Conservation (phyloP, 495 filamentous ascomycete species). For the Neurospora sp. region DNA sequence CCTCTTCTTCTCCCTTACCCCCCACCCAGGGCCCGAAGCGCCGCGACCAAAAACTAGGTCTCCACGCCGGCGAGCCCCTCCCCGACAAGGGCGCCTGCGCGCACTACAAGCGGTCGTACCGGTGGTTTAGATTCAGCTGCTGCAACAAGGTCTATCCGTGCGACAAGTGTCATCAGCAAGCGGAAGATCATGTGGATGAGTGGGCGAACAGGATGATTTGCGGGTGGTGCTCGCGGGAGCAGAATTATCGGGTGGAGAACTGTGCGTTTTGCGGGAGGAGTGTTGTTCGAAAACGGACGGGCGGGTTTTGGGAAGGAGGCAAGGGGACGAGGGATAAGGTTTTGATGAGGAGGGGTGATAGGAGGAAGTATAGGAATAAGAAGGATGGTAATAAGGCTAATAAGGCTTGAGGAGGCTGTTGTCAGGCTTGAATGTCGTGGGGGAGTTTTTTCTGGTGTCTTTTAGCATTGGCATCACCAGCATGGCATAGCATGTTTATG, state of each 20-base stretch:
- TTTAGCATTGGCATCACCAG: too few species aligned
- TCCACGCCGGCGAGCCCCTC: constrained; percentile 69
- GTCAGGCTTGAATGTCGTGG: too few species aligned
- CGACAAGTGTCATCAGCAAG: constrained; percentile 48
- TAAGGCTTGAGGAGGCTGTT: too few species aligned
- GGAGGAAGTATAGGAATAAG: constrained; percentile 51
- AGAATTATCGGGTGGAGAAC: constrained; percentile 70
- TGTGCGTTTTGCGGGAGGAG: constrained; percentile 67
- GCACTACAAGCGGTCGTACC: constrained; percentile 71
- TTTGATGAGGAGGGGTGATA: constrained; percentile 65
- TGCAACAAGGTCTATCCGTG: constrained; percentile 58
- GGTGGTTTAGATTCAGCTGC: constrained; percentile 73
- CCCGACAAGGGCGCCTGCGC: constrained; percentile 63
- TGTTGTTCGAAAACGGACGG: constrained; percentile 53
- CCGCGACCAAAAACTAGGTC: constrained; percentile 64
- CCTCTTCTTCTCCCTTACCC: constrained; percentile 32
- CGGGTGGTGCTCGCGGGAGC: constrained; percentile 72
- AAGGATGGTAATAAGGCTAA: too few species aligned
- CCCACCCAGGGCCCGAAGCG: constrained; percentile 37
- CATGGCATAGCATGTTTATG: too few species aligned
- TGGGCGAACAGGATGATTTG: constrained; percentile 88
- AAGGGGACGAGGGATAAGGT: constrained; percentile 67
- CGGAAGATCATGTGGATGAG: constrained; percentile 49
- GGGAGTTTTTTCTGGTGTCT: too few species aligned
- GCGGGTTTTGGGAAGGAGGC: constrained; percentile 87